Conservation (phyloP, 495 filamentous ascomycete species). For the Rusavskia elegans region DNA sequence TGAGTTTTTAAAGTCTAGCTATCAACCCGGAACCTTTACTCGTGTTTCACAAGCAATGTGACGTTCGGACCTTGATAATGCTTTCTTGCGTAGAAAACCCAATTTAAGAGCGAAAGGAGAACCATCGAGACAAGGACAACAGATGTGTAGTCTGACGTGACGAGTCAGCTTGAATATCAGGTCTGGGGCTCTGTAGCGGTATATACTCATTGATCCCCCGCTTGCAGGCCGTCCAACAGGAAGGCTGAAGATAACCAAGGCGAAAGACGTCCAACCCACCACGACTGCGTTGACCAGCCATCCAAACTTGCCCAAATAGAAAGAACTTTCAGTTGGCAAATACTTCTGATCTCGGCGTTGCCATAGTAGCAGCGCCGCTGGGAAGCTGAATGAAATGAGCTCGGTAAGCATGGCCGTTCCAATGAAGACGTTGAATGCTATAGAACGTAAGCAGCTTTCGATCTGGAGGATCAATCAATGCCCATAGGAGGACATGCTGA, state of each 20-base stretch:
- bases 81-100: conserved; percentile 15
- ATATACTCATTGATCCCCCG: conserved; percentile 1
- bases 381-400: conserved; percentile 4
- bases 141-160: conserved; percentile 18
- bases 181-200: background rate
- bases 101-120: conserved; percentile 15
- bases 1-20: too few relatives aligned
- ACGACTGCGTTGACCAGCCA: conserved; percentile 1
- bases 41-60: background rate
- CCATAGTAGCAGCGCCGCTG: background rate
- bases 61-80: conserved; percentile 18
- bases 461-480: background rate
- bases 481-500: background rate
- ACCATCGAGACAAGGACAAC: conserved; percentile 18
- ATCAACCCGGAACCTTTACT: background rate
- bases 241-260: background rate
- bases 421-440: conserved; percentile 5
- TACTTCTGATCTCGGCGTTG: background rate
- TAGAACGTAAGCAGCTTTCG: background rate
- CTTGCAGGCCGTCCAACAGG: background rate
- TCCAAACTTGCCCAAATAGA: conserved; percentile 2
- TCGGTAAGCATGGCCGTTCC: background rate
- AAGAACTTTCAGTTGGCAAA: background rate
- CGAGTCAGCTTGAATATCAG: background rate
- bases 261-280: conserved; percentile 1